Base-by-base conservation (phyloP, 768 basidiomycete species). In the Mycena rebaudengoi region DNA sequence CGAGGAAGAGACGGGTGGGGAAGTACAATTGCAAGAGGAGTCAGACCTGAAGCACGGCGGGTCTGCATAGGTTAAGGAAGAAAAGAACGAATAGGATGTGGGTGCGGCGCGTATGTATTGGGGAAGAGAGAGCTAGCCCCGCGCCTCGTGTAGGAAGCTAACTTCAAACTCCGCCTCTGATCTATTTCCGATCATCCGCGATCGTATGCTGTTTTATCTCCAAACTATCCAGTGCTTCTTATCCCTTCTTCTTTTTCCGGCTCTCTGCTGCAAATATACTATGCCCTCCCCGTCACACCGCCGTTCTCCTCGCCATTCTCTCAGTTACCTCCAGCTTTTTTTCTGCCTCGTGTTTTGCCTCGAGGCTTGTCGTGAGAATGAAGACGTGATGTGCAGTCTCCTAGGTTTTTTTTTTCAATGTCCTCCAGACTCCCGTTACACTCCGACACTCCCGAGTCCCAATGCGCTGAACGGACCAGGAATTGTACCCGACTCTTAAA, bases 1-100 rank as follows among this genome's bases (percentile, higher is more conserved):
- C 76, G 80, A 40, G 82, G 80, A 26, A 86, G 80, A 26, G 83
- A 80, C 23, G 88, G 88, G 69, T 85, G 85, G 59, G 88, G 88
- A 50, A 88, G 82, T 71, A 89, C 79, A 75, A 90, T 83, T 76
- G 87, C 78, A 74, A 91, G 81, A 57, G 84, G 76, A 72, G 87
- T 77, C 75, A 83, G 74, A 74, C 83, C 76, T 68, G 83, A 78
- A 50, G 81, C 74, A 75, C 77, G 87, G 76, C 86, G 80, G 74
- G 85, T 75, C 73, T 86, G 82, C 85, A 85, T 84, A 57, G 71
- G 71, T 64, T 57, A 68, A 44, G 58, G 37, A 51, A 29, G 50
- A 70, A 72, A 72, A 59, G 68, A 66, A 72, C 53, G 67, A 68
- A 58, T 48, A 69, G 69, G 62, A 51, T 39, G 43, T 32, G 62